Evolutionary conservation across 1,139 yeast species (phyloP), one percentile per base, ranked within the genome.

Genomic region (Taphrina betulina): DNA sequence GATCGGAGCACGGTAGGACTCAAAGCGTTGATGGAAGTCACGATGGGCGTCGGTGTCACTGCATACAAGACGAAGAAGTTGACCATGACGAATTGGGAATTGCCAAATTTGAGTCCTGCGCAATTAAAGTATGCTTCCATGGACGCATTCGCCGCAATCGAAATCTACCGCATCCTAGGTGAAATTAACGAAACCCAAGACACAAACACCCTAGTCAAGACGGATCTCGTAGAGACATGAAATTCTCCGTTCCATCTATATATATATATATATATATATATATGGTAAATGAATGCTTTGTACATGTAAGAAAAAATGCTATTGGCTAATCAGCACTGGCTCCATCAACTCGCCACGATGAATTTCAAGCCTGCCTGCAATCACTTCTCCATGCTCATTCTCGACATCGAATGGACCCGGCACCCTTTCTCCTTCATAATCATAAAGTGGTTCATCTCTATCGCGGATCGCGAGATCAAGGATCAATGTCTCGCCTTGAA

Each of bases 11-110:
- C 22, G 23, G 33, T 41, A 7, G 40, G 54, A 7, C 34, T 50
- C n/a, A 50, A 50, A 16, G 54, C 54, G 31, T 41, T 50, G n/a
- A 40, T 40, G 7, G 43, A 20, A 12, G 36, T 26, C 24, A 31
- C 44, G 10, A 38, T 50, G 54, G 54, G 38, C 14, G 26, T 10
- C n/a, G 40, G 33, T 17, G 34, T 41, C 22, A 22, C 34, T 5
- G 14, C 33, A 2, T 38, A 37, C 46, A 50, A 50, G 41, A 50
- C 54, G 12, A 38, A 50, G 28, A 17, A 22, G 22, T 19, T 50
- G 10, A 50, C 54, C 31, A 50, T 50, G 54, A 50, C 40, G 8
- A 40, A 50, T 19, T 50, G 54, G 54, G 54, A 50, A 20, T 12
- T 31, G 23, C 19, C 23, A 5, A 8, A 40, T 12, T 23, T 50